These are phyloP conservation scores for Colletotrichum orbiculare DNA, from an alignment of 2,329 filamentous ascomycete genomes.

Conservation along the genomic window DNA sequence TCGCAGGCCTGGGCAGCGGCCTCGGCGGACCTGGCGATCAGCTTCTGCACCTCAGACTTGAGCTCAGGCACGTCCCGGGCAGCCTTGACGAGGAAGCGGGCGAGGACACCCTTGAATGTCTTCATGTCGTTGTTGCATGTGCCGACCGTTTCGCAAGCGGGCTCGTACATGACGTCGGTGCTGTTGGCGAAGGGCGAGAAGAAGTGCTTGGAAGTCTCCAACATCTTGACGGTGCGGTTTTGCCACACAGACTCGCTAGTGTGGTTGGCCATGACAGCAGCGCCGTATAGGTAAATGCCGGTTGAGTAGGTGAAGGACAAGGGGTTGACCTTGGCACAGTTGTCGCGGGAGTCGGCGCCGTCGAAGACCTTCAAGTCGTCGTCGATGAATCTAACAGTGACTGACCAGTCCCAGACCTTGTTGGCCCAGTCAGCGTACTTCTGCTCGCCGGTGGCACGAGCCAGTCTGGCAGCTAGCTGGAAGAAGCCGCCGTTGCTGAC, in stretches of 20 bases:
- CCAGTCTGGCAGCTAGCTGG: conserved; percentile 80
- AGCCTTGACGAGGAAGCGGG: conserved; percentile 72
- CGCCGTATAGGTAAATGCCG: conserved; percentile 74
- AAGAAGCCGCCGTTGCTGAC: conserved; percentile 87
- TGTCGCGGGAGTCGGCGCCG: conserved; percentile 64
- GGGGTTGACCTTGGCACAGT: conserved; percentile 65
- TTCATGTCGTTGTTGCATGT: conserved; percentile 73
- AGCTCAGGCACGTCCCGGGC: conserved; percentile 68
- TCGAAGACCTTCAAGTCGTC: conserved; percentile 68
- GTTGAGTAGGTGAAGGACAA: conserved; percentile 73
- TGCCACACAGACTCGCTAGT: conserved; percentile 66
- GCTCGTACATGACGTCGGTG: conserved; percentile 73
- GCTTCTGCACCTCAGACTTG: conserved; percentile 54
- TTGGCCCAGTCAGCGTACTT: conserved; percentile 75
- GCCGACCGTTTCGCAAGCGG: conserved; percentile 69
- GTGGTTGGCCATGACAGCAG: conserved; percentile 71
- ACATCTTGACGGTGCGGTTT: conserved; percentile 61
- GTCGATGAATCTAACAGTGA: conserved; percentile 67
- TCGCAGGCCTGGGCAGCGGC: conserved; percentile 69
- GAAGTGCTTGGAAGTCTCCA: conserved; percentile 63
- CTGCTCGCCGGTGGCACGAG: conserved; percentile 73
- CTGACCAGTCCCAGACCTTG: conserved; percentile 75
- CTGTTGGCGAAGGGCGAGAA: conserved; percentile 64
- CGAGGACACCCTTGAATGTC: conserved; percentile 75
- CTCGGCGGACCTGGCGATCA: conserved; percentile 62